A percentile compares a stretch with the other conserved stretches of the same genome.
Conservation (phyloP, 2,329 filamentous ascomycete genomes). For the Dactylonectria macrodidyma region DNA sequence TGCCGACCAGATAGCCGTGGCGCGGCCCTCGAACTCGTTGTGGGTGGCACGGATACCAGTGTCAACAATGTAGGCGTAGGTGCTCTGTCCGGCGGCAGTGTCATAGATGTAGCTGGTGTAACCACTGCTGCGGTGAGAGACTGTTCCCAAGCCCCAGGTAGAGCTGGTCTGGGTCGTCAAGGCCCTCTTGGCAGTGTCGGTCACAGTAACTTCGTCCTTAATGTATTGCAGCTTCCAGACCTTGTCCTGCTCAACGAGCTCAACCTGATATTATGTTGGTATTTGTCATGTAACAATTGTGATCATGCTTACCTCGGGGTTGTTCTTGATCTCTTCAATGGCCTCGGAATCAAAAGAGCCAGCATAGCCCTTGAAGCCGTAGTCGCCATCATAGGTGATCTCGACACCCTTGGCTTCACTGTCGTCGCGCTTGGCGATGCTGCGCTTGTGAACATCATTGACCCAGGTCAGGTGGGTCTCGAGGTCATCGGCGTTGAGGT, state of each 20-base stretch:
- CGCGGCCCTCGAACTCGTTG: slow-evolving; percentile 67
- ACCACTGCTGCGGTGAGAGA: slow-evolving; percentile 50
- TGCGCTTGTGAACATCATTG: slow-evolving; percentile 68
- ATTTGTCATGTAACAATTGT: too few species aligned
- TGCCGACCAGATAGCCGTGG: slow-evolving; percentile 50
- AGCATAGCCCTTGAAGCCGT: slow-evolving; percentile 58
- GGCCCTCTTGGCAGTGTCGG: slow-evolving; percentile 43
- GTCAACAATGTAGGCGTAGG: slow-evolving; percentile 74
- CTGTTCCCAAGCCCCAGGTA: slow-evolving; percentile 52
- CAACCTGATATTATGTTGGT: slow-evolving; percentile 45
- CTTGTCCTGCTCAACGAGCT: slow-evolving; percentile 48
- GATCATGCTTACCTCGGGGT: slow-evolving; percentile 56
- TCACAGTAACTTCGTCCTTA: slow-evolving; percentile 20
- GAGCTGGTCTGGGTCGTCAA: slow-evolving; percentile 49
- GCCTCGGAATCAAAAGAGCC: slow-evolving; percentile 59
- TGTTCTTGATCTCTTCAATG: slow-evolving; percentile 58
- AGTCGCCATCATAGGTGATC: slow-evolving; percentile 48
- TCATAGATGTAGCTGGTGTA: slow-evolving; percentile 64
- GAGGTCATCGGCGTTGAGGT: slow-evolving; percentile 60
- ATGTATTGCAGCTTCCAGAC: slow-evolving; percentile 49
- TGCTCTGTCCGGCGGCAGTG: slow-evolving; percentile 58
- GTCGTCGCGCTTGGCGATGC: slow-evolving; percentile 63
- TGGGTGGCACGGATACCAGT: slow-evolving; percentile 72
- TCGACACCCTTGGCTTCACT: slow-evolving; percentile 52
- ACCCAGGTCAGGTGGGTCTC: slow-evolving; percentile 64